These are phyloP conservation scores for Neoascochyta sp. DNA, from an alignment of 2,329 filamentous ascomycete species.

Conservation along the genomic window DNA sequence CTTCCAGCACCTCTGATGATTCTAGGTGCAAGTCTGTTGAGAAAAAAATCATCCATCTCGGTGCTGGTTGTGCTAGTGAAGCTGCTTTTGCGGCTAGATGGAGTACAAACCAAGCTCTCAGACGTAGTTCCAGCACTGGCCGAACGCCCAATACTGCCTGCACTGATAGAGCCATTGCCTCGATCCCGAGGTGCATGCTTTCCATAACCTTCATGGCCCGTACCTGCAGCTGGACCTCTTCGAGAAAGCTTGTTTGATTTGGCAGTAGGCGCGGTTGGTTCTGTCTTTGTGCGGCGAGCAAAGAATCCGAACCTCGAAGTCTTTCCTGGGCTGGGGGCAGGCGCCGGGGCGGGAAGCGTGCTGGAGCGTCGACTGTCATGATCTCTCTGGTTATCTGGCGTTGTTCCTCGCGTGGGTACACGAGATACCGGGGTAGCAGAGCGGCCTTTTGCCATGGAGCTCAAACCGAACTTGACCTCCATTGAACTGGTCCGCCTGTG, in stretches of 20 bases:
- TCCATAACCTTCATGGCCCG: conserved; percentile 84
- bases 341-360: conserved; percentile 45
- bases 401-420: conserved; percentile 27
- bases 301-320: conserved; percentile 75
- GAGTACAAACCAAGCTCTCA: conserved; percentile 33
- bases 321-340: conserved; percentile 50
- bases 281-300: conserved; percentile 65
- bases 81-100: conserved; percentile 43
- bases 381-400: conserved; percentile 42
- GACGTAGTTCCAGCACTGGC: conserved; percentile 43
- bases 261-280: conserved; percentile 50
- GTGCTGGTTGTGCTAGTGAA: conserved; percentile 40
- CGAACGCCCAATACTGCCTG: conserved; percentile 48
- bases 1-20: conserved; percentile 45
- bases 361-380: conserved; percentile 29
- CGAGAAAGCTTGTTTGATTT: conserved; percentile 52
- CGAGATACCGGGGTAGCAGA: conserved; percentile 24
- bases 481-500: conserved; percentile 52
- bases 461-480: conserved; percentile 36
- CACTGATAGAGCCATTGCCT: conserved; percentile 57
- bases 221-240: conserved; percentile 86
- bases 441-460: conserved; percentile 16
- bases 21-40: conserved; percentile 44
- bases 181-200: conserved; percentile 62
- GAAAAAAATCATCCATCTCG: conserved; percentile 46